These are phyloP conservation scores for Ceratocystis lukuohia DNA, from an alignment of 2,329 filamentous ascomycete species.

Conservation along the genomic window DNA sequence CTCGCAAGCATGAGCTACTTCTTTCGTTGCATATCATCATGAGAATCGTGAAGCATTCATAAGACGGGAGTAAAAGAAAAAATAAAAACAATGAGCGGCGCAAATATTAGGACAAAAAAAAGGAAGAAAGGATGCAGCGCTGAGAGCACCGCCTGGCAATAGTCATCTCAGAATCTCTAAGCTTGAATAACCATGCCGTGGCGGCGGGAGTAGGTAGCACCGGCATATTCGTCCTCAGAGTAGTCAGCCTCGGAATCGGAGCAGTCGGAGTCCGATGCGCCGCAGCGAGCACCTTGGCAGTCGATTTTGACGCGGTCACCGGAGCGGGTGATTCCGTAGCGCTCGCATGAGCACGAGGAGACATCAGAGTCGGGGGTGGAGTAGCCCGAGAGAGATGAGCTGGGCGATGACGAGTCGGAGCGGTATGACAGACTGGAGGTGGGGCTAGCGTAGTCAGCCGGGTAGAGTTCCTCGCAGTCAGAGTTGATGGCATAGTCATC, in stretches of 20 bases:
- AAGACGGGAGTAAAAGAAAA: background rate
- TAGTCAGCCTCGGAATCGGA: slow-evolving; percentile 38
- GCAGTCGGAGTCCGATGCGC: slow-evolving; percentile 37
- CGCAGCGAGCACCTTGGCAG: slow-evolving; percentile 80
- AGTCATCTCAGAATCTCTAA: slow-evolving; percentile 10
- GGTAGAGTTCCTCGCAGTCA: slow-evolving; percentile 22
- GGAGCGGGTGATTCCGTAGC: slow-evolving; percentile 89
- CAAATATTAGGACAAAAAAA: background rate
- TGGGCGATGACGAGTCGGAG: slow-evolving; percentile 62
- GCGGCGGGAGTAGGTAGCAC: slow-evolving; percentile 43
- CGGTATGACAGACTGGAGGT: slow-evolving; percentile 53
- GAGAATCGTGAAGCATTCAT: background rate
- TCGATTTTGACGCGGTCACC: slow-evolving; percentile 91
- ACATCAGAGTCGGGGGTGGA: slow-evolving; percentile 66
- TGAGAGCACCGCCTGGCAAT: background rate
- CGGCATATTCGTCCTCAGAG: slow-evolving; percentile 29
- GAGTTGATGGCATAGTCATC: slow-evolving; percentile 45
- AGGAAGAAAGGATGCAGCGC: background rate
- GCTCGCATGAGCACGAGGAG: slow-evolving; percentile 79
- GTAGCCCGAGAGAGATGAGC: slow-evolving; percentile 61
- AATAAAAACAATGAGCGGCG: no score
- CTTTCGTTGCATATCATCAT: background rate
- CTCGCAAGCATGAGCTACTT: background rate
- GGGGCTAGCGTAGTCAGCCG: slow-evolving; percentile 37
- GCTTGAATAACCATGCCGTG: slow-evolving; percentile 45